A percentile compares a stretch with the other conserved stretches of the same genome.
phyloP scores from a whole-genome alignment of 2,329 filamentous ascomycete genomes.

The Fusarium decemcellulare region DNA sequence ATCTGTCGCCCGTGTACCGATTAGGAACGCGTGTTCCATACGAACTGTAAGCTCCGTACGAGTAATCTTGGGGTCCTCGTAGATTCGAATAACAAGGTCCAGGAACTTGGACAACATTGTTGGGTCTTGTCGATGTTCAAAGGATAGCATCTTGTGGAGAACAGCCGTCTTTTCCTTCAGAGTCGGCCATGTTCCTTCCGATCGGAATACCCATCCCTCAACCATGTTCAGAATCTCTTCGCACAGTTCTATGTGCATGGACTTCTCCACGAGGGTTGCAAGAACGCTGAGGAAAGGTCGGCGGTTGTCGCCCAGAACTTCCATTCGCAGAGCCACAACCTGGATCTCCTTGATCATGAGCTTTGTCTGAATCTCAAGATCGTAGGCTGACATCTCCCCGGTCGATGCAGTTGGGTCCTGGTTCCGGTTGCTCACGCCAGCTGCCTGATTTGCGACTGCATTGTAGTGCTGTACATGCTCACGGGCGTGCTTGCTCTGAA shows the following conservation, averaged over 20 bases:
- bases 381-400: constrained; percentile 77
- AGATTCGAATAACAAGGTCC: constrained; percentile 96
- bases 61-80: constrained; percentile 96
- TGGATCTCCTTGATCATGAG: constrained; percentile 97
- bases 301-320: constrained; percentile 89
- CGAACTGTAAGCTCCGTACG: constrained; percentile 95
- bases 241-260: constrained; percentile 87
- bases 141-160: constrained; percentile 98
- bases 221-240: constrained; percentile 95
- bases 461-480: constrained; percentile 89
- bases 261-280: constrained; percentile 95
- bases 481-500: constrained; percentile 91
- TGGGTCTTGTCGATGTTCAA: constrained; percentile 87
- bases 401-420: constrained; percentile 69
- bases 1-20: constrained; percentile 92
- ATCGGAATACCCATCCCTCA: constrained; percentile 95
- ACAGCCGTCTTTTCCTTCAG: constrained; percentile 99
- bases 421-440: constrained; percentile 57
- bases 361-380: constrained; percentile 89
- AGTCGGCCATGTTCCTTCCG: constrained; percentile 94
- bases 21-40: constrained; percentile 98
- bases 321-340: constrained; percentile 92
- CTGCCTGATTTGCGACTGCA: constrained; percentile 66
- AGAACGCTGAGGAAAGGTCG: constrained; percentile 95
- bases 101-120: constrained; percentile 94